These are phyloP conservation scores for Trichoderma atroviride DNA, from an alignment of 2,329 filamentous ascomycete genomes.

Conservation along the genomic window DNA sequence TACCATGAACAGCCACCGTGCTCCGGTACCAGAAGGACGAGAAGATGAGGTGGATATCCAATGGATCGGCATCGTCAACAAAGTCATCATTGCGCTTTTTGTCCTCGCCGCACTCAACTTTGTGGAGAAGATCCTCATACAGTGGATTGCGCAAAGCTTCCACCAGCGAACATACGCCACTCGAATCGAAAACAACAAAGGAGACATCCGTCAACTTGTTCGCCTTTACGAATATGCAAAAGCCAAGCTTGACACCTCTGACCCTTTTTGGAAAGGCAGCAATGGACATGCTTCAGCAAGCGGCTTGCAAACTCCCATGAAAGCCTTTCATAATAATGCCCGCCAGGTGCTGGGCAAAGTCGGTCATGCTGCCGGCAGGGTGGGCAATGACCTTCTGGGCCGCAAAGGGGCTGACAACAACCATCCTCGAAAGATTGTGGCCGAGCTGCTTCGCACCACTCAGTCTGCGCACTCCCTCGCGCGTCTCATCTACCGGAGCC, in stretches of 20 bases:
- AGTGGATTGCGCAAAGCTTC: constrained; percentile 92
- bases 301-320: constrained; percentile 74
- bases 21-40: constrained; percentile 35
- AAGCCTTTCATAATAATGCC: constrained; percentile 72
- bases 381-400: constrained; percentile 91
- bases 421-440: constrained; percentile 82
- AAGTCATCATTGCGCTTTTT: constrained; percentile 83
- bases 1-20: constrained; percentile 67
- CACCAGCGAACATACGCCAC: constrained; percentile 89
- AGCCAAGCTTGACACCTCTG: constrained; percentile 63
- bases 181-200: constrained; percentile 89
- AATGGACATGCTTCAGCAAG: constrained; percentile 48
- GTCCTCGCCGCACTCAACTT: constrained; percentile 80
- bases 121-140: constrained; percentile 89
- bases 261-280: constrained; percentile 51
- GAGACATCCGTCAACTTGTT: constrained; percentile 69
- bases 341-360: constrained; percentile 77
- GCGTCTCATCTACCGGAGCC: constrained; percentile 84
- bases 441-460: constrained; percentile 73
- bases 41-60: constrained; percentile 52
- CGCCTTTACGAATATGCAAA: constrained; percentile 71
- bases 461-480: constrained; percentile 80
- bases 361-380: constrained; percentile 79
- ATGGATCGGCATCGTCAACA: constrained; percentile 82
- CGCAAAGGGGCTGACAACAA: constrained; percentile 65